These are phyloP conservation scores for Ajuga reptans DNA, from an alignment of 305 asterid genomes.

Conservation along the genomic window DNA sequence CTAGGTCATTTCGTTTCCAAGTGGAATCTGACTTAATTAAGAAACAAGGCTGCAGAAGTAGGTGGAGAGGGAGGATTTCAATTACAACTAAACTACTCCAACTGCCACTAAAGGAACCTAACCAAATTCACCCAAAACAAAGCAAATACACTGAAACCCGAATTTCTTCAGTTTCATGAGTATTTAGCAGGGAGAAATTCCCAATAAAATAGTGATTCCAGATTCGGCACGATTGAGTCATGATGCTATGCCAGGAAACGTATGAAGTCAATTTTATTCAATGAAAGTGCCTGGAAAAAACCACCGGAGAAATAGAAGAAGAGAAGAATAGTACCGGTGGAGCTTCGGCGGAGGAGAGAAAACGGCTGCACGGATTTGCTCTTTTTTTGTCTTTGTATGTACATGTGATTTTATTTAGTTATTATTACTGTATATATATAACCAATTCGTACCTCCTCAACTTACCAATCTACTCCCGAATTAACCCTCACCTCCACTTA, in stretches of 20 bases:
- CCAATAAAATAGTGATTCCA: not conserved
- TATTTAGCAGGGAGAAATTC: not conserved
- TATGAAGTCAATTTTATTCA: not conserved
- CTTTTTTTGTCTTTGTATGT: not conserved
- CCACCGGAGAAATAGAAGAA: not conserved
- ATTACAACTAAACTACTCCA: not conserved
- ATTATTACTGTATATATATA: not conserved
- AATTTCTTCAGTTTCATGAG: not conserved
- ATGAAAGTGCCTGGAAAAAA: not conserved
- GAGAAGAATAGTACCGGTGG: conserved; percentile 10
- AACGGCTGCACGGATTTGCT: conserved; percentile 13
- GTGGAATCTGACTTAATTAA: not conserved
- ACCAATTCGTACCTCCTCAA: not conserved
- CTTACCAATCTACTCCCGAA: not conserved
- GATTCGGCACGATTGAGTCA: not conserved
- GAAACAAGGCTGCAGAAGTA: not conserved
- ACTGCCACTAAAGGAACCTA: not conserved
- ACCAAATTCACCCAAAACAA: not conserved
- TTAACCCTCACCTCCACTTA: not conserved
- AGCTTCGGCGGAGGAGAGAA: conserved; percentile 20
- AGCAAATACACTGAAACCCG: not conserved
- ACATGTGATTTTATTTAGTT: not conserved
- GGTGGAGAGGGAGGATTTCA: not conserved
- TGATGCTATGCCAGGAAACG: not conserved
- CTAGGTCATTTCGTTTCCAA: not conserved